Conservation (phyloP, 345 rosid genomes). For the Acer negundo region DNA sequence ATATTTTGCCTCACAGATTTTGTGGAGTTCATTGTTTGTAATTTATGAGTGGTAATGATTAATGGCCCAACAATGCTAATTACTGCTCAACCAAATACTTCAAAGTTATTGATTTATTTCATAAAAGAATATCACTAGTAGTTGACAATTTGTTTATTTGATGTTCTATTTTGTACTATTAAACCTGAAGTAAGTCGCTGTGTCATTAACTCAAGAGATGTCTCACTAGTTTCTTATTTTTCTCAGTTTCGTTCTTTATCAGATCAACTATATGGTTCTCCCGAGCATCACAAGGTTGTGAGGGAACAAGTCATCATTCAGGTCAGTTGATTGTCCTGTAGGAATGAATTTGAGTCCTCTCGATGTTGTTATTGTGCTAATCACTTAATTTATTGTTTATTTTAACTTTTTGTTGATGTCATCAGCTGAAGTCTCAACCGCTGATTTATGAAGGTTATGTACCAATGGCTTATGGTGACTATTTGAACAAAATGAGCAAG, state of each 20-base stretch:
- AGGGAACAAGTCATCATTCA: slow-evolving; percentile 71
- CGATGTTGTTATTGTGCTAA: background rate
- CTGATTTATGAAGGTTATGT: slow-evolving; percentile 54
- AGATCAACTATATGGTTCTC: slow-evolving; percentile 84
- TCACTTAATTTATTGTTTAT: background rate
- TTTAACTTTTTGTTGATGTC: slow-evolving; percentile 15
- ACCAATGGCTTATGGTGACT: slow-evolving; percentile 57
- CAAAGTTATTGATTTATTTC: too few relatives aligned
- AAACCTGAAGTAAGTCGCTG: background rate
- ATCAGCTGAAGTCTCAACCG: slow-evolving; percentile 50
- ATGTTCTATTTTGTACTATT: background rate
- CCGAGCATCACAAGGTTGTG: slow-evolving; percentile 71
- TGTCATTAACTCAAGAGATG: background rate
- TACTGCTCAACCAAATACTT: too few relatives aligned
- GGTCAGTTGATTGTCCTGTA: slow-evolving; percentile 37
- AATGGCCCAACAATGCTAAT: background rate
- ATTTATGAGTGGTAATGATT: too few relatives aligned
- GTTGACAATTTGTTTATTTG: background rate
- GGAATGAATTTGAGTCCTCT: background rate
- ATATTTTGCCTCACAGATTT: background rate
- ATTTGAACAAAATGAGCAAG: slow-evolving; percentile 65
- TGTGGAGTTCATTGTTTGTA: background rate
- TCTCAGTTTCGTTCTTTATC: slow-evolving; percentile 82
- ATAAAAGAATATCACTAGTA: background rate
- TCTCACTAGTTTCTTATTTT: slow-evolving; percentile 27